These are phyloP conservation scores for Saccharomyces cerevisiae DNA, from an alignment of 805 yeast genomes.

Conservation along the genomic window DNA sequence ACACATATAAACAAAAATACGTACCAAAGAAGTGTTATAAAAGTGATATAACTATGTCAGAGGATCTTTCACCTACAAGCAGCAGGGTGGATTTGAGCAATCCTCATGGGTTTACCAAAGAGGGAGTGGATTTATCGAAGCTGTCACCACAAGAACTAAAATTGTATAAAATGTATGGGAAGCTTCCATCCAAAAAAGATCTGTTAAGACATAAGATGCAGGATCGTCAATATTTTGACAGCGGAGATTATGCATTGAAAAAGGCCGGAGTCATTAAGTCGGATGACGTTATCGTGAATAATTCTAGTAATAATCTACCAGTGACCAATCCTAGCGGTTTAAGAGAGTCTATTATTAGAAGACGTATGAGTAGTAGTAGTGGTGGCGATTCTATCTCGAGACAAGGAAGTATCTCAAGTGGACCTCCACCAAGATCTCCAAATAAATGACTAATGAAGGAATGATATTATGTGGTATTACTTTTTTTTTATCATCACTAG, in stretches of 20 bases:
- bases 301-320: constrained; percentile 27
- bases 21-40: neutral
- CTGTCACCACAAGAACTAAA: constrained; percentile 73
- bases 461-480: neutral
- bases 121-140: constrained; percentile 43
- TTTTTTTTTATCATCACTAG: neutral
- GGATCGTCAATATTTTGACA: constrained; percentile 86
- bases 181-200: constrained; percentile 73
- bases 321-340: constrained; percentile 32
- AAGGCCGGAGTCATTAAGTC: constrained; percentile 45
- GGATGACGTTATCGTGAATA: constrained; percentile 16
- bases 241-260: constrained; percentile 88
- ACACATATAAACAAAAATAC: neutral
- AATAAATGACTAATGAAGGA: constrained; percentile 13
- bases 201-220: constrained; percentile 65
- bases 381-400: constrained; percentile 26
- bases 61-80: constrained; percentile 23
- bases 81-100: constrained; percentile 20
- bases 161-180: constrained; percentile 74
- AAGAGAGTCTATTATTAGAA: constrained; percentile 28
- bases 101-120: constrained; percentile 42
- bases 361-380: constrained; percentile 29
- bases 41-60: constrained; percentile 1
- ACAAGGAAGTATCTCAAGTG: constrained; percentile 31
- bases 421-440: constrained; percentile 32